A percentile compares a stretch with the other conserved stretches of the same genome.
These are phyloP conservation scores for Isatis lusitanica DNA, from an alignment of 441 rosid species.

Conservation along the genomic window DNA sequence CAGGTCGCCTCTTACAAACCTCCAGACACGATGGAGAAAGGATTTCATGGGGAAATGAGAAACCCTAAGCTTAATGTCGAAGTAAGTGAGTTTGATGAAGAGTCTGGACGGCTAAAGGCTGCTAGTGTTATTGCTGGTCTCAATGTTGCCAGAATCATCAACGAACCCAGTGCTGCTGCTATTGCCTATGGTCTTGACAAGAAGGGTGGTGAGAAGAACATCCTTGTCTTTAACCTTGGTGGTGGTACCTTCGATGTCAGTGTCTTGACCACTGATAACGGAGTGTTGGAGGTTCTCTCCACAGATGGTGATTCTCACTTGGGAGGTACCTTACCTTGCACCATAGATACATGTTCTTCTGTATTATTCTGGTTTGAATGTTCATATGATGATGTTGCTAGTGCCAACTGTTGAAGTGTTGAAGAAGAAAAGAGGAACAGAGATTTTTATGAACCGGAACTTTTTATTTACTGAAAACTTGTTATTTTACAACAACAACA, in stretches of 20 bases:
- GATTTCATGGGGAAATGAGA: too few species aligned
- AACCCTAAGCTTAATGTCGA: too few species aligned
- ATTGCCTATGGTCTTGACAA: constrained; percentile 45
- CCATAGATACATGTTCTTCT: too few species aligned
- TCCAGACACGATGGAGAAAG: too few species aligned
- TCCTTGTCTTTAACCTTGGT: constrained; percentile 39
- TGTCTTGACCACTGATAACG: constrained; percentile 22
- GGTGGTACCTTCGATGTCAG: constrained; percentile 39
- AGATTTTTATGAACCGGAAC: too few species aligned
- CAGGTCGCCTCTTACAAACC: too few species aligned
- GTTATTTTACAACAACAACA: too few species aligned
- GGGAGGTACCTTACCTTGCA: background rate
- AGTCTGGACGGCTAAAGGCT: too few species aligned
- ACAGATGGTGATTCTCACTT: constrained; percentile 30
- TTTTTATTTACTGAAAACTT: too few species aligned
- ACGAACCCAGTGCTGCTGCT: constrained; percentile 49
- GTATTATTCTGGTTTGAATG: background rate
- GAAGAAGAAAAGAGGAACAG: too few species aligned
- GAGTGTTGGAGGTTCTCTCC: constrained; percentile 30
- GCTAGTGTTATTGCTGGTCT: constrained; percentile 50
- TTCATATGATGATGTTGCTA: background rate
- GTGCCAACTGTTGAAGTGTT: too few species aligned
- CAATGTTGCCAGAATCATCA: constrained; percentile 42
- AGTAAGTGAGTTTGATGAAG: too few species aligned
- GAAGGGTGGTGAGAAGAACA: constrained; percentile 45